Conservation (phyloP, 179 eudicot genomes). For the Silene vulgaris region DNA sequence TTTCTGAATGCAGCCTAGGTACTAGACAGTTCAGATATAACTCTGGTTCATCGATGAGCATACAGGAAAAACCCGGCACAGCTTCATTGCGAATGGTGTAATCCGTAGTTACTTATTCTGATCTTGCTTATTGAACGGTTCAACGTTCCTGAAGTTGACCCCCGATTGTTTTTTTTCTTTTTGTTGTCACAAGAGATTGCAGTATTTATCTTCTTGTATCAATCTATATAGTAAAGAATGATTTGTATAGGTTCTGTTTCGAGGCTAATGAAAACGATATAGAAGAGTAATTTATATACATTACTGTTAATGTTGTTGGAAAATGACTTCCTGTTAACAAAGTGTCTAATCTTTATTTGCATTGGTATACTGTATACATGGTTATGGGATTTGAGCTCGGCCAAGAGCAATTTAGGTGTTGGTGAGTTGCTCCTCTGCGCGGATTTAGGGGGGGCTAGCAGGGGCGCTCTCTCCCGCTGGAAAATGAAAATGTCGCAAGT, state of each 20-base stretch:
- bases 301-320: background rate
- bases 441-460: too few species aligned
- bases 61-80: background rate
- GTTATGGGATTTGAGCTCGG: too few species aligned
- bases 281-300: background rate
- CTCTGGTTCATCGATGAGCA: background rate
- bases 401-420: too few species aligned
- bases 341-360: too few species aligned
- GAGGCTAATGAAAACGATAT: background rate
- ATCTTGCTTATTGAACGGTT: background rate
- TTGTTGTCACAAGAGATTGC: background rate
- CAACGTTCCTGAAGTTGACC: background rate
- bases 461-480: too few species aligned
- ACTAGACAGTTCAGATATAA: background rate
- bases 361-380: too few species aligned
- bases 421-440: too few species aligned
- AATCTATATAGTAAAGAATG: background rate
- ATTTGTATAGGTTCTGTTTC: conserved; percentile 10
- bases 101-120: background rate
- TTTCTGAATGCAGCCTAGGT: conserved; percentile 24
- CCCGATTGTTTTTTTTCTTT: background rate
- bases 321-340: too few species aligned
- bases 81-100: background rate
- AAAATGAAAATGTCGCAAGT: too few species aligned
- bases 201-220: conserved; percentile 3